A percentile compares a stretch with the other conserved stretches of the same genome.
These are phyloP conservation scores for Mortierella sp. DNA, from an alignment of 371 early-diverging fungal species.

Conservation along the genomic window DNA sequence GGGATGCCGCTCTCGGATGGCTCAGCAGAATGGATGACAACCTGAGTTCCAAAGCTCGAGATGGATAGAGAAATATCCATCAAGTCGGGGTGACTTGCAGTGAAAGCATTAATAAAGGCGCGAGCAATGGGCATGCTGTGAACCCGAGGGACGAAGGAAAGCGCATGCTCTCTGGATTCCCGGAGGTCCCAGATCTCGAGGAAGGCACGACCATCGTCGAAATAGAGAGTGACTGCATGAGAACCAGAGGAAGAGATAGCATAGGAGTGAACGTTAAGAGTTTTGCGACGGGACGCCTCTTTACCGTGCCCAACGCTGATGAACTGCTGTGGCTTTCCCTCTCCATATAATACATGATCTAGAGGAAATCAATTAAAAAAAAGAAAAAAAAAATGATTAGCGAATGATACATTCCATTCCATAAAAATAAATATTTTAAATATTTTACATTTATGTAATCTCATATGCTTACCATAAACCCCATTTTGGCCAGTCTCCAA, in stretches of 20 bases:
- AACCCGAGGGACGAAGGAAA: constrained; percentile 3
- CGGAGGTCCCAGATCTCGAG: constrained; percentile 22
- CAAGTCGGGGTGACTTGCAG: constrained; percentile 13
- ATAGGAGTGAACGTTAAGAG: constrained; percentile 24
- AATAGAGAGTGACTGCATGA: constrained; percentile 24
- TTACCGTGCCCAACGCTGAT: constrained; percentile 12
- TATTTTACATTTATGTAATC: not conserved
- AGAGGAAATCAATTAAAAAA: not conserved
- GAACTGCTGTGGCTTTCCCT: constrained; percentile 33
- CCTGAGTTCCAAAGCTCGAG: constrained; percentile 10
- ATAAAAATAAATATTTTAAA: not conserved
- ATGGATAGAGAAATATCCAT: constrained; percentile 28
- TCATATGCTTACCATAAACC: constrained; percentile 12
- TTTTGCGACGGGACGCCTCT: not conserved
- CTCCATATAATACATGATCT: constrained; percentile 27
- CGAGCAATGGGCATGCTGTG: constrained; percentile 15
- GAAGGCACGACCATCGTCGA: constrained; percentile 13
- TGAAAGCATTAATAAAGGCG: constrained; percentile 2
- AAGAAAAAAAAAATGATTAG: not conserved
- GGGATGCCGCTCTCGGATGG: constrained; percentile 18
- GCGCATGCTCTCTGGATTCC: constrained; percentile 7
- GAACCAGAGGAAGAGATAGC: constrained; percentile 11
- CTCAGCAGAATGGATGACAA: constrained; percentile 20
- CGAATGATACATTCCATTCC: not conserved
- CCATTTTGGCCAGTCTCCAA: constrained; percentile 18